Evolutionary conservation across 2,329 filamentous ascomycete species (phyloP).

Genomic region (Capronia epimyces): DNA sequence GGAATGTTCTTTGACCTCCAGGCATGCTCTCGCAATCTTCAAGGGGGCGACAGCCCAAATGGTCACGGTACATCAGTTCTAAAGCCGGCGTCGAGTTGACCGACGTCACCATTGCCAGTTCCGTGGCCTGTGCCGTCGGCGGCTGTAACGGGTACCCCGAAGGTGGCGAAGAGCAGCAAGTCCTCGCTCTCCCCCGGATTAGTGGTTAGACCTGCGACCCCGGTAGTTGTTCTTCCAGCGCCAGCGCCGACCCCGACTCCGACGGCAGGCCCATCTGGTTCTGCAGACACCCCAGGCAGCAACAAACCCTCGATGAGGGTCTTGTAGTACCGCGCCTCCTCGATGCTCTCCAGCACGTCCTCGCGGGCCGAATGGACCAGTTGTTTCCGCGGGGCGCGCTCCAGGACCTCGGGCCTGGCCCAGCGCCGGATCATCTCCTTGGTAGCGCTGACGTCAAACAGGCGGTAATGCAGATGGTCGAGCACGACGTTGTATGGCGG

Average conservation of each 20-base stretch:
- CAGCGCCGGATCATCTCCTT: conserved; percentile 87
- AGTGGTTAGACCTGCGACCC: no score
- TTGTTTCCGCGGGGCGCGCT: conserved; percentile 64
- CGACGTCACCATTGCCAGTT: neutral
- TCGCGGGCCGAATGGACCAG: conserved; percentile 74
- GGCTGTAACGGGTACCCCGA: no score
- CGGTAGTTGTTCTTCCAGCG: no score
- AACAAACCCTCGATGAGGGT: conserved; percentile 41
- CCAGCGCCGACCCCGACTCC: no score
- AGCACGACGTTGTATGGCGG: conserved; percentile 68
- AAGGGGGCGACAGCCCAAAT: no score
- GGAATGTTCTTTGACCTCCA: no score
- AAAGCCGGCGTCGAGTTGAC: neutral
- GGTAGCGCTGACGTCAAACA: conserved; percentile 84
- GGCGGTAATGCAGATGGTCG: conserved; percentile 77
- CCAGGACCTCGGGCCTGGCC: conserved; percentile 58
- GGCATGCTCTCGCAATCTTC: no score
- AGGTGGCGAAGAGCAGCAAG: no score
- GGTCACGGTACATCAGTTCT: conserved; percentile 7
- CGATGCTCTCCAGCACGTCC: conserved; percentile 93
- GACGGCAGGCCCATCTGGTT: no score
- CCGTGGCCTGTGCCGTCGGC: neutral
- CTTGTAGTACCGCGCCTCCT: conserved; percentile 80
- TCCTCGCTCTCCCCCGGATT: no score
- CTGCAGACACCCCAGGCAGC: no score